Evolutionary conservation across 345 rosid genomes (phyloP).

Genomic region (Bretschneidera sinensis): DNA sequence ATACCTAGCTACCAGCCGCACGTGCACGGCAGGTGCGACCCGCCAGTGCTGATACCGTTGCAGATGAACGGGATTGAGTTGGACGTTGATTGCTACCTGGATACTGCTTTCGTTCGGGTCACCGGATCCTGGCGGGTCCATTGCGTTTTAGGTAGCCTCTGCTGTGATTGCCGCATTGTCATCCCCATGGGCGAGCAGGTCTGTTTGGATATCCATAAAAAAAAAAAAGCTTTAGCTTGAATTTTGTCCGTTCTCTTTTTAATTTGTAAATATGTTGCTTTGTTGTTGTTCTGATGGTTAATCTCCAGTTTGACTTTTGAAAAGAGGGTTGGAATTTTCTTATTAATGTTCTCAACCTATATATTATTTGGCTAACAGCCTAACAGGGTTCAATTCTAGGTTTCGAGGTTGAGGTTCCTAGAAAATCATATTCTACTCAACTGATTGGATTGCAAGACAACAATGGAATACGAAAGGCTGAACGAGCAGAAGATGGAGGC

Average conservation of each 20-base stretch:
- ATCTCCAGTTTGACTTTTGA: background rate
- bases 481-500: conserved; percentile 46
- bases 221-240: no score
- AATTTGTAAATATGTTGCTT: background rate
- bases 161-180: conserved; percentile 80
- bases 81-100: conserved; percentile 56
- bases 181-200: conserved; percentile 95
- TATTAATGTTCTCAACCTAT: conserved; percentile 28
- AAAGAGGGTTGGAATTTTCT: background rate
- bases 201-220: background rate
- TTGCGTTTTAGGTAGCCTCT: conserved; percentile 83
- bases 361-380: conserved; percentile 64
- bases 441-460: conserved; percentile 38
- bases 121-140: conserved; percentile 82
- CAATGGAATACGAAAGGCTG: conserved; percentile 37
- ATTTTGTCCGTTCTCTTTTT: background rate
- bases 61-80: conserved; percentile 74
- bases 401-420: conserved; percentile 72
- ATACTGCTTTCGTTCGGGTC: conserved; percentile 52
- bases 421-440: conserved; percentile 54
- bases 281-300: background rate
- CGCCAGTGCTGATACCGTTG: conserved; percentile 85
- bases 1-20: conserved; percentile 96
- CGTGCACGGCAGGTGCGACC: conserved; percentile 87
- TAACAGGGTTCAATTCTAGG: conserved; percentile 99